Evolutionary conservation across 2,329 filamentous ascomycete genomes (phyloP), one percentile per base, ranked within the genome.

Genomic region (Alternaria brassicicola): DNA sequence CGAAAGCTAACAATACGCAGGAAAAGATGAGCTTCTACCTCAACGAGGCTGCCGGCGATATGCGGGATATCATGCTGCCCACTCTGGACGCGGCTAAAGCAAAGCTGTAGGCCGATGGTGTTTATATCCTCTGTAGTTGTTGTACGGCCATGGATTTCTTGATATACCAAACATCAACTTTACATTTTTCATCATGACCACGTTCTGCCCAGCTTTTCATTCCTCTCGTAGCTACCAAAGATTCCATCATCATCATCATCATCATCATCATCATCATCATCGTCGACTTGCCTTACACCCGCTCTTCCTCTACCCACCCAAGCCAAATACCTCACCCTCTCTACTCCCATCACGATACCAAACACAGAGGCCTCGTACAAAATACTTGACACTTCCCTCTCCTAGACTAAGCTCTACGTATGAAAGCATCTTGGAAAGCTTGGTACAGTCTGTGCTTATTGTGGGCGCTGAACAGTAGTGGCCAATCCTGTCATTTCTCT

Each of bases 21-120:
- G 88, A 95, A 71, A 89, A 91, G 68, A 97, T 99, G 94, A 95
- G 91, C 80, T 91, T 94, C 84, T 99, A 92, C 81, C 83, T 99
- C 66, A 96, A 93, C 73, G 95, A 99, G 81, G 94, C 95, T 0
- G 95, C 94, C 1, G 86, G 88, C 61, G 95, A 99, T 65, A 88
- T 99, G 76, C 86, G 93, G 65, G 93, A 97, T 68, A 80, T 99
- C 52, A 86, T 99, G 77, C 80, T 91, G 72, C 90, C 92, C 21
- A 92, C 91, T 45, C 79, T 97, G 42, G 88, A 94, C 78, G 77
- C 86, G 17, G 86, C 90, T 66, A 96, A 96, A 85, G 87, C 94
- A 25, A 97, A 97, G 85, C 80, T 97, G 77, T 97, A 92, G 57
- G 36, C 12, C 23, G 15, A 23, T 15, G 7, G 13, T 15, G 36